These are phyloP conservation scores for Saussurea involucrata DNA, from an alignment of 129 eudicot genomes.

Conservation along the genomic window DNA sequence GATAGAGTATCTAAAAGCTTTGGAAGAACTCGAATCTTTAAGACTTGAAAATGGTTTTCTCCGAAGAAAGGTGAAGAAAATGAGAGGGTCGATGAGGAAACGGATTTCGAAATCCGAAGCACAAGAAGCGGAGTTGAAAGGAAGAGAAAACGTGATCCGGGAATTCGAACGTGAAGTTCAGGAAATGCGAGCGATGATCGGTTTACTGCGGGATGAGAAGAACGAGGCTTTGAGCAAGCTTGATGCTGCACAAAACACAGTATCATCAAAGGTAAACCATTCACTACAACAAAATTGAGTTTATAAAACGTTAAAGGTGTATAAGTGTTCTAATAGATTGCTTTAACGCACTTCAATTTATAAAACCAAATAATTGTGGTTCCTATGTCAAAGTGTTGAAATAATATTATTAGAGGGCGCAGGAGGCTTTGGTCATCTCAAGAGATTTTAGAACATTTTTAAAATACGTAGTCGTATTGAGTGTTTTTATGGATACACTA, in stretches of 20 bases:
- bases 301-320: neutral
- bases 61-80: constrained; percentile 33
- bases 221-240: constrained; percentile 40
- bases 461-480: no score
- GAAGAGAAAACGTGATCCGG: constrained; percentile 22
- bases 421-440: neutral
- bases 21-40: constrained; percentile 36
- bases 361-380: neutral
- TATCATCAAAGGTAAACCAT: constrained; percentile 41
- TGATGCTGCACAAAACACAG: constrained; percentile 28
- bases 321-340: neutral
- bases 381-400: neutral
- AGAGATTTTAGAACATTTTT: neutral
- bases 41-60: constrained; percentile 41
- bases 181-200: constrained; percentile 29
- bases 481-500: no score
- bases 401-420: neutral
- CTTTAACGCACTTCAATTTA: neutral
- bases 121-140: constrained; percentile 36
- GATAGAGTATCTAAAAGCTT: constrained; percentile 28
- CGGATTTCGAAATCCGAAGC: constrained; percentile 36
- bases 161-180: constrained; percentile 41
- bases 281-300: neutral
- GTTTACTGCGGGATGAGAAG: constrained; percentile 40
- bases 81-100: constrained; percentile 25